Percentiles rank a stretch among this genome's conserved stretches.
These are phyloP conservation scores for Cryomyces antarcticus DNA, from an alignment of 495 filamentous ascomycete species.

Conservation along the genomic window DNA sequence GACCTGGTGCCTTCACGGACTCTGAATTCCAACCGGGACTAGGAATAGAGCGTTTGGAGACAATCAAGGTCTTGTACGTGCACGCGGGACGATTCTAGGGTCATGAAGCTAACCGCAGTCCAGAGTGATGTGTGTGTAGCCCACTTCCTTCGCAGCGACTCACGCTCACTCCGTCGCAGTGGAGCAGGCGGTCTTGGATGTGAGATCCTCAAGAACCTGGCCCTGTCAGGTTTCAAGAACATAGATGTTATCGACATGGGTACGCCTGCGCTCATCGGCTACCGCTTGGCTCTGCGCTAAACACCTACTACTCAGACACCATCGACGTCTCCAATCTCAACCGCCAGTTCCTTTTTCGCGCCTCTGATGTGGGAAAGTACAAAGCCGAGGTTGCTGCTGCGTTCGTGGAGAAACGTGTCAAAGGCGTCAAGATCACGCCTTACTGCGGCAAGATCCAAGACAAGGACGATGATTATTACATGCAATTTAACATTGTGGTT, in stretches of 20 bases:
- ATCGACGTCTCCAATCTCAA: constrained; percentile 99
- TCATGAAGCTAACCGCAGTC: constrained; percentile 3
- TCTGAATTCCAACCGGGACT: constrained; percentile 43
- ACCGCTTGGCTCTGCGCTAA: neutral
- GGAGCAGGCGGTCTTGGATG: constrained; percentile 92
- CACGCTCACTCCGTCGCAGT: constrained; percentile 21
- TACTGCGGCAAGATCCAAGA: constrained; percentile 93
- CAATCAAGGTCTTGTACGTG: constrained; percentile 46
- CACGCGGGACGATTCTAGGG: neutral
- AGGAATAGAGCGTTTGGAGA: constrained; percentile 37
- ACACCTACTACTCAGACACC: constrained; percentile 33
- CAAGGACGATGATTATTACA: constrained; percentile 92
- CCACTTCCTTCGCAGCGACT: neutral
- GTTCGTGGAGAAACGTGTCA: constrained; percentile 76
- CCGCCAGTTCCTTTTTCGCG: constrained; percentile 89
- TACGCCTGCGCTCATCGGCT: constrained; percentile 9
- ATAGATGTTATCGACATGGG: constrained; percentile 99
- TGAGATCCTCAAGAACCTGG: constrained; percentile 92
- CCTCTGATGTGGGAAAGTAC: constrained; percentile 75
- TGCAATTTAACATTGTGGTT: constrained; percentile 84
- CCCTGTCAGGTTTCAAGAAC: constrained; percentile 84
- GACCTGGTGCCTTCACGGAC: constrained; percentile 60
- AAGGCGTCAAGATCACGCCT: constrained; percentile 78
- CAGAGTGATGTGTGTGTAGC: constrained; percentile 28
- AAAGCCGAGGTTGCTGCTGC: constrained; percentile 86